phyloP scores from a whole-genome alignment of 2,329 filamentous ascomycete genomes.

The Scytalidium lignicola region DNA sequence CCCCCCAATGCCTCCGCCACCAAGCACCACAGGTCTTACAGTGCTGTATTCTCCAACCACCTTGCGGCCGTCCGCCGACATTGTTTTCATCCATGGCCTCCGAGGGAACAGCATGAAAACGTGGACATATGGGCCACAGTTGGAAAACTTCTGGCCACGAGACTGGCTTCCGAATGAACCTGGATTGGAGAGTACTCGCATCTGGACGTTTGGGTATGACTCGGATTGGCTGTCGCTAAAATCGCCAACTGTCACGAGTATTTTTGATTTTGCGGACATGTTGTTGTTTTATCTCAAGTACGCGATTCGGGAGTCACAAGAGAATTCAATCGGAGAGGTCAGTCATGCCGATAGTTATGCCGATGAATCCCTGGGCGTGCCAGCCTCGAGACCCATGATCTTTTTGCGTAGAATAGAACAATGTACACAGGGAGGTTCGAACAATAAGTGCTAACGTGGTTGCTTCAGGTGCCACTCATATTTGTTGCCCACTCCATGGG shows the following conservation, averaged over 20 bases:
- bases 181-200: constrained; percentile 26
- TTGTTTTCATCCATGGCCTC: constrained; percentile 37
- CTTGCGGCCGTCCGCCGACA: constrained; percentile 24
- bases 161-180: constrained; percentile 29
- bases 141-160: constrained; percentile 28
- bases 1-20: too few species aligned
- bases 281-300: neutral
- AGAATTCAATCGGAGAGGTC: too few species aligned
- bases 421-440: too few species aligned
- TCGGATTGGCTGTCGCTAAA: constrained; percentile 1
- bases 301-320: neutral
- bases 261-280: neutral
- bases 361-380: too few species aligned
- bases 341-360: too few species aligned
- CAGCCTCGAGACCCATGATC: too few species aligned
- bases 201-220: constrained; percentile 25
- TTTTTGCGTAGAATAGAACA: too few species aligned
- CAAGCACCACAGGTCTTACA: too few species aligned
- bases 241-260: neutral
- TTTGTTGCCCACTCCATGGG: constrained; percentile 33
- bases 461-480: constrained; percentile 6
- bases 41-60: too few species aligned
- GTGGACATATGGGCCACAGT: constrained; percentile 25
- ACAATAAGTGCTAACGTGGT: too few species aligned
- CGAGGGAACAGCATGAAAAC: constrained; percentile 32